phyloP scores from a whole-genome alignment of 345 rosid genomes.

The Citrus mangshanensis region DNA sequence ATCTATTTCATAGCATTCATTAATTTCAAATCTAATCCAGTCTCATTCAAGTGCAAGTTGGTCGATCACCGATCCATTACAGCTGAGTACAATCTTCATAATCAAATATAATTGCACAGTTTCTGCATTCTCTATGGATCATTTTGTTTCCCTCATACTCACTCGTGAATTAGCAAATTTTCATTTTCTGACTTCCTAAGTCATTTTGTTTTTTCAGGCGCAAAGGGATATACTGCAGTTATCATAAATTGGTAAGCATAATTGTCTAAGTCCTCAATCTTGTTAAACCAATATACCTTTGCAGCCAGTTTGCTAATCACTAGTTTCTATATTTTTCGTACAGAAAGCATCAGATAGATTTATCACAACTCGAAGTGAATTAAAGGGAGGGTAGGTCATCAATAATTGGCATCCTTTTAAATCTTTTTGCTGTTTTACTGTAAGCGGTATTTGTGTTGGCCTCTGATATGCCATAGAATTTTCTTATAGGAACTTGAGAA shows the following conservation, averaged over 20 bases:
- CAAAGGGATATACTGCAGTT: slow-evolving; percentile 63
- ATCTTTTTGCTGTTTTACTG: neutral
- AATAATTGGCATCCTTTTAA: slow-evolving; percentile 9
- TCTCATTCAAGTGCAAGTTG: neutral
- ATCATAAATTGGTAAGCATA: slow-evolving; percentile 60
- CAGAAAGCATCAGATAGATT: slow-evolving; percentile 74
- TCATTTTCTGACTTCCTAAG: neutral
- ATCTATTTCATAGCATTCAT: neutral
- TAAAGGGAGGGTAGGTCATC: slow-evolving; percentile 86
- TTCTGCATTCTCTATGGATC: neutral
- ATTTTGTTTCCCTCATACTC: neutral
- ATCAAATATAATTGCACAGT: neutral
- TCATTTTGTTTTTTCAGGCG: slow-evolving; percentile 51
- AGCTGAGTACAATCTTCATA: neutral
- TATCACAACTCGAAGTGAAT: slow-evolving; percentile 57
- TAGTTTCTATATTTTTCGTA: slow-evolving; percentile 5
- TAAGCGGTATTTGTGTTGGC: neutral
- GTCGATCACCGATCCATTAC: neutral
- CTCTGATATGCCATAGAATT: slow-evolving; percentile 5
- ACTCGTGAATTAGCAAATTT: neutral
- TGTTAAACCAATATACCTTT: slow-evolving; percentile 15
- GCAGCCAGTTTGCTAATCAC: neutral
- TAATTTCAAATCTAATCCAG: neutral
- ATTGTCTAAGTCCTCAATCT: slow-evolving; percentile 12
- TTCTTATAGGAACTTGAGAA: slow-evolving; percentile 57